Evolutionary conservation across 768 basidiomycete species (phyloP).

Genomic region (Mrakia gelida): DNA sequence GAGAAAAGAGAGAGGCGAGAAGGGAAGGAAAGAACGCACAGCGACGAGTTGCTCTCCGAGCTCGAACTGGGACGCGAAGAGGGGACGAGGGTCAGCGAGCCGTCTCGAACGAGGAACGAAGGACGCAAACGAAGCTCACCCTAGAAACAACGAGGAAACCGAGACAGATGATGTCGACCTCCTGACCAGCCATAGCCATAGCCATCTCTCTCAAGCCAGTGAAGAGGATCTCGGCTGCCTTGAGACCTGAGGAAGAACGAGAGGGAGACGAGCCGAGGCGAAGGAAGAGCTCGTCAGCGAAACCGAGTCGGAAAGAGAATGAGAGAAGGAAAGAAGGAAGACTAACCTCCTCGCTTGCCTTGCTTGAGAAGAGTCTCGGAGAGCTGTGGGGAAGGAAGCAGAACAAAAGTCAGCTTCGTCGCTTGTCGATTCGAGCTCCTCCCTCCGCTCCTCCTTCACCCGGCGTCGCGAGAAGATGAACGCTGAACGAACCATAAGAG

Average conservation of each 20-base stretch:
- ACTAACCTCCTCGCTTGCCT: not conserved
- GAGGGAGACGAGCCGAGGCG: not conserved
- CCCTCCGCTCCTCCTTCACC: not conserved
- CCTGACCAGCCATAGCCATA: not conserved
- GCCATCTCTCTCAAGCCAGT: constrained; percentile 1
- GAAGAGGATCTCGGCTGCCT: not conserved
- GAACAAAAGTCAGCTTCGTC: not conserved
- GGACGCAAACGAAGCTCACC: not conserved
- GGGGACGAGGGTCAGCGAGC: not conserved
- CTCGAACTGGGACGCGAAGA: not conserved
- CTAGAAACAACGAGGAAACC: not conserved
- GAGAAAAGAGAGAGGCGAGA: not conserved
- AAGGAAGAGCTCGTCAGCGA: not conserved
- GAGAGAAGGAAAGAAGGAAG: not conserved
- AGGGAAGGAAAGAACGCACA: not conserved
- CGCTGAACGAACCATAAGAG: not conserved
- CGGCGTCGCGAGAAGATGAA: not conserved
- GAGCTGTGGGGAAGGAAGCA: not conserved
- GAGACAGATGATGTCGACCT: not conserved
- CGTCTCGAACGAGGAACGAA: not conserved
- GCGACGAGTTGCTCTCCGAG: constrained; percentile 1
- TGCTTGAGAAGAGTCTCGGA: not conserved
- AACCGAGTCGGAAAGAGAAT: not conserved
- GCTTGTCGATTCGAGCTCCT: not conserved
- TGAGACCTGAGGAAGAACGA: not conserved